A percentile compares a stretch with the other conserved stretches of the same genome.
phyloP scores from a whole-genome alignment of 345 rosid genomes.

The Lumnitzera littorea region DNA sequence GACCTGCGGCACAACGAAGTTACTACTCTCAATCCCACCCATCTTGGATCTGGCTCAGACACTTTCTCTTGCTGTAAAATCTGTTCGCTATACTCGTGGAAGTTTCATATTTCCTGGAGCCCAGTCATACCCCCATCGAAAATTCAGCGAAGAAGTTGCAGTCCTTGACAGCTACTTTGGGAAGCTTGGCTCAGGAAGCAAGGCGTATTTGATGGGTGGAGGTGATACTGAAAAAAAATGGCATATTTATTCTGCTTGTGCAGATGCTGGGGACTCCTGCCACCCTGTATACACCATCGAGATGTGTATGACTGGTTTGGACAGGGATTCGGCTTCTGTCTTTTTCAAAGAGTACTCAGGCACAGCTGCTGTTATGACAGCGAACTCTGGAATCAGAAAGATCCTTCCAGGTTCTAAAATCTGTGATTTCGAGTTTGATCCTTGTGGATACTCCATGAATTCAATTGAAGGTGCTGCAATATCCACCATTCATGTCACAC shows the following conservation, averaged over 20 bases:
- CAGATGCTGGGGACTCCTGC: slow-evolving; percentile 8
- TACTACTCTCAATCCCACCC: slow-evolving; percentile 60
- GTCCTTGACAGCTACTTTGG: slow-evolving; percentile 54
- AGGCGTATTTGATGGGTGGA: slow-evolving; percentile 60
- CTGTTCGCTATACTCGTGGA: slow-evolving; percentile 70
- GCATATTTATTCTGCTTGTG: slow-evolving; percentile 75
- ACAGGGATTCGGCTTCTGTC: slow-evolving; percentile 45
- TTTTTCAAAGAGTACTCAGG: slow-evolving; percentile 38
- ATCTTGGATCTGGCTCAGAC: slow-evolving; percentile 44
- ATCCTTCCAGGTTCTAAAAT: slow-evolving; percentile 60
- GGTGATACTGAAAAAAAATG: slow-evolving; percentile 37
- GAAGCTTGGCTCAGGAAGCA: slow-evolving; percentile 47
- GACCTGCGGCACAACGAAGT: slow-evolving; percentile 84
- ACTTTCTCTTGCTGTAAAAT: slow-evolving; percentile 41
- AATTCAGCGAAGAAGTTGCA: slow-evolving; percentile 72
- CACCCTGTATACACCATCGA: slow-evolving; percentile 50
- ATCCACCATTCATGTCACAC: slow-evolving; percentile 76
- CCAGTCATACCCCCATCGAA: slow-evolving; percentile 65
- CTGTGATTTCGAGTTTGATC: slow-evolving; percentile 71
- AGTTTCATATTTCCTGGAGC: slow-evolving; percentile 58
- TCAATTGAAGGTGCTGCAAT: slow-evolving; percentile 59
- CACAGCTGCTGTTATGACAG: slow-evolving; percentile 50
- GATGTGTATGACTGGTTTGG: slow-evolving; percentile 86
- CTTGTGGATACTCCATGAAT: slow-evolving; percentile 86
- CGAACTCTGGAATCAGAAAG: slow-evolving; percentile 59